Conservation (phyloP, 352 stramenopile species). For the Phytophthora cryptogea region DNA sequence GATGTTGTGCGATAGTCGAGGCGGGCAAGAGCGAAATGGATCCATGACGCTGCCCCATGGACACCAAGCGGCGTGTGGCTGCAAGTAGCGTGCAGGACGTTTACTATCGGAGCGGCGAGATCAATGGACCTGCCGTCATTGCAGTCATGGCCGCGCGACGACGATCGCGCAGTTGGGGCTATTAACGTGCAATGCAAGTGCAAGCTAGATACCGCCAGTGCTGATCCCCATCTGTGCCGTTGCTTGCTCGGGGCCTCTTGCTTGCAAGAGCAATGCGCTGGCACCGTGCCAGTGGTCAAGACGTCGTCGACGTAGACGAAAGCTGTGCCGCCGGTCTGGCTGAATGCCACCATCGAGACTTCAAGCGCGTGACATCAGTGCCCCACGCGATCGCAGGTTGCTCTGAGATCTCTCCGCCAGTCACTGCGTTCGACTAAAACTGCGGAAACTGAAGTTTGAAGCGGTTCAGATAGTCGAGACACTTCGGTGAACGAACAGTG, state of each 20-base stretch:
- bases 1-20: slow-evolving; percentile 5
- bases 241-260: slow-evolving; percentile 15
- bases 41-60: slow-evolving; percentile 26
- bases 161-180: background rate
- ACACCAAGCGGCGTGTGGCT: background rate
- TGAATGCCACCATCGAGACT: background rate
- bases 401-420: background rate
- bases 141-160: no score
- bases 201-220: slow-evolving; percentile 18
- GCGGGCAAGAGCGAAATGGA: slow-evolving; percentile 29
- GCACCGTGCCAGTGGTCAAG: slow-evolving; percentile 8
- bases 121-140: background rate
- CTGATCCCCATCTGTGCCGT: slow-evolving; percentile 23
- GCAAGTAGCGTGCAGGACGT: background rate
- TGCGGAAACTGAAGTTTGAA: slow-evolving; percentile 5
- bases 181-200: slow-evolving; percentile 7
- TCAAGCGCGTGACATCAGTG: slow-evolving; percentile 12
- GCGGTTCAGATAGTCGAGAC: background rate
- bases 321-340: slow-evolving; percentile 7
- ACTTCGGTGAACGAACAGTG: no score
- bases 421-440: background rate
- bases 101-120: background rate
- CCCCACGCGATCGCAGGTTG: slow-evolving; percentile 14
- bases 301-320: background rate
- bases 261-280: slow-evolving; percentile 17